phyloP scores from a whole-genome alignment of 2,329 filamentous ascomycete genomes.

The Ceratocystis albifundus region DNA sequence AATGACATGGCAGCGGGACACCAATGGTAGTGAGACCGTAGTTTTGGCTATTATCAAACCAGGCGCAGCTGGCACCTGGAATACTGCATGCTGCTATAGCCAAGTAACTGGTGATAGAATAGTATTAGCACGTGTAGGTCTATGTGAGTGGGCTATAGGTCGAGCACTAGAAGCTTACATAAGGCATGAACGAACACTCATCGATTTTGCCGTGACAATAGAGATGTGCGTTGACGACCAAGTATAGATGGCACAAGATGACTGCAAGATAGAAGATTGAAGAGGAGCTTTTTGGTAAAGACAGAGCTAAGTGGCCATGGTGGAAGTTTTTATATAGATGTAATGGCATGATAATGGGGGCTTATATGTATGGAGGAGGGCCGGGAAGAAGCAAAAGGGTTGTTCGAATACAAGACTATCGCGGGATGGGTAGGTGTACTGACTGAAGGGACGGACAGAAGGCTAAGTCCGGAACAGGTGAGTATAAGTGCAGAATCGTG shows the following conservation, averaged over 20 bases:
- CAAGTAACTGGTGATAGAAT: background rate
- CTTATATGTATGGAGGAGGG: background rate
- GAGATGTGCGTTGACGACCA: background rate
- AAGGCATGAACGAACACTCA: background rate
- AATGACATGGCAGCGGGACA: constrained; percentile 48
- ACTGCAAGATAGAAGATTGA: background rate
- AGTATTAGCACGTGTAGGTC: background rate
- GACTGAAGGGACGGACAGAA: background rate
- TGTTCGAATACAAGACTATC: background rate
- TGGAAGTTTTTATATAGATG: constrained; percentile 2
- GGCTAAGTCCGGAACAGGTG: background rate
- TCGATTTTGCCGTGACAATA: background rate
- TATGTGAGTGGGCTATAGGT: no score
- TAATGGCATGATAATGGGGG: background rate
- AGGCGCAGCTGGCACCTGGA: constrained; percentile 4
- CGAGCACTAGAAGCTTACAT: background rate
- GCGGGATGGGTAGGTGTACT: background rate
- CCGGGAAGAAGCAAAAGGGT: background rate
- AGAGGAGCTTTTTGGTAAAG: background rate
- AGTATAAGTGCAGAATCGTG: background rate
- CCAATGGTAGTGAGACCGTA: constrained; percentile 27
- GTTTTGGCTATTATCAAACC: background rate
- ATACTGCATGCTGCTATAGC: background rate
- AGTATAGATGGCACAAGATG: background rate
- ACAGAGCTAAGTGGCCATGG: background rate